These are phyloP conservation scores for Singerocomus rubriflavus DNA, from an alignment of 1,284 basidiomycete species.

Conservation along the genomic window DNA sequence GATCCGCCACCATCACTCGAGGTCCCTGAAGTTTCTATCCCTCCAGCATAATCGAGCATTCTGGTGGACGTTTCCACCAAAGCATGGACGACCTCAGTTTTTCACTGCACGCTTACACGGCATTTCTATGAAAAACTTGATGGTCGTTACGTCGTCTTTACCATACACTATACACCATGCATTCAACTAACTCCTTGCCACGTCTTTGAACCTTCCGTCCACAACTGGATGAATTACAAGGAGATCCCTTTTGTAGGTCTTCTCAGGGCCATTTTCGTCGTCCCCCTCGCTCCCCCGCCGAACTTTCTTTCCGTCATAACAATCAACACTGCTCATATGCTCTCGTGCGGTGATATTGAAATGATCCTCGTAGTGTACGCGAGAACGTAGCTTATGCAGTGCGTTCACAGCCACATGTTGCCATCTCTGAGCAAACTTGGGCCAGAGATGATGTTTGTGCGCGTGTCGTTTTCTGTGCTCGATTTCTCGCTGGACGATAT, in stretches of 20 bases:
- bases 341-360: slow-evolving; percentile 61
- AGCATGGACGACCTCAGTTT: neutral
- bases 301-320: slow-evolving; percentile 58
- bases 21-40: slow-evolving; percentile 29
- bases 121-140: neutral
- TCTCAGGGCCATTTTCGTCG: slow-evolving; percentile 26
- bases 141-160: slow-evolving; percentile 1
- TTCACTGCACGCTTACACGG: neutral
- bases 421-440: slow-evolving; percentile 44
- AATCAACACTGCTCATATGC: slow-evolving; percentile 77
- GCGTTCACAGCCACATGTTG: slow-evolving; percentile 44
- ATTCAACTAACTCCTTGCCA: slow-evolving; percentile 37
- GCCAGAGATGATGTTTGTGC: slow-evolving; percentile 11
- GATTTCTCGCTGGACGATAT: slow-evolving; percentile 43
- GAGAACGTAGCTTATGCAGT: slow-evolving; percentile 47
- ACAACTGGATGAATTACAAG: slow-evolving; percentile 64
- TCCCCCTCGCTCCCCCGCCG: slow-evolving; percentile 35
- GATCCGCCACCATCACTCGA: slow-evolving; percentile 44
- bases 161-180: slow-evolving; percentile 9
- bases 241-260: slow-evolving; percentile 49
- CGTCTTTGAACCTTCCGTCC: slow-evolving; percentile 72
- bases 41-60: slow-evolving; percentile 5
- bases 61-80: neutral
- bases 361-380: slow-evolving; percentile 56
- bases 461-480: slow-evolving; percentile 25